Percentiles rank a stretch among this genome's conserved stretches.
These are phyloP conservation scores for Aspergillus pseudoterreus DNA, from an alignment of 2,329 filamentous ascomycete species.

Conservation along the genomic window DNA sequence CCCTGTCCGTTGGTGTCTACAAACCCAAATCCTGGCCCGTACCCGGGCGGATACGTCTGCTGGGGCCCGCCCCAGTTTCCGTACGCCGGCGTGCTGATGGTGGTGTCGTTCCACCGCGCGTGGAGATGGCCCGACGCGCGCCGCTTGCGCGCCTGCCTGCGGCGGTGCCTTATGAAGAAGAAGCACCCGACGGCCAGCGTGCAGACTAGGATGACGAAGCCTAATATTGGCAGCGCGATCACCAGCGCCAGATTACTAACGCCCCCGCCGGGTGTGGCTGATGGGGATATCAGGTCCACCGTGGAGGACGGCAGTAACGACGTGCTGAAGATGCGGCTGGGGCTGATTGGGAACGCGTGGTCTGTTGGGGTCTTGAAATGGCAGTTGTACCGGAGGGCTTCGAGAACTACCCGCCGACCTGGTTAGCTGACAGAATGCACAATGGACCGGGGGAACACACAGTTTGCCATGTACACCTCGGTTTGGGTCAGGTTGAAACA, in stretches of 20 bases:
- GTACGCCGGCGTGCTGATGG: constrained; percentile 26
- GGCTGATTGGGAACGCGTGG: constrained; percentile 37
- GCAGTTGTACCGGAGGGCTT: constrained; percentile 45
- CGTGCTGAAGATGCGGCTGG: constrained; percentile 40
- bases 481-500: constrained; percentile 43
- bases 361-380: constrained; percentile 35
- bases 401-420: constrained; percentile 28
- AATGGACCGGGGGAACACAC: constrained; percentile 23
- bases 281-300: constrained; percentile 3
- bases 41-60: constrained; percentile 12
- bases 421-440: background rate
- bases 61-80: constrained; percentile 23
- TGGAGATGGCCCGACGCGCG: constrained; percentile 28
- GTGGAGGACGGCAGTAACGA: constrained; percentile 34
- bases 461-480: constrained; percentile 42
- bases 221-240: constrained; percentile 43
- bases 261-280: constrained; percentile 1
- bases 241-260: constrained; percentile 35
- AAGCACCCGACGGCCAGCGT: constrained; percentile 35
- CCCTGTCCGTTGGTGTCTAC: constrained; percentile 23
- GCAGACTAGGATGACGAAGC: constrained; percentile 36
- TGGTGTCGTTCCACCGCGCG: constrained; percentile 33
- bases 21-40: constrained; percentile 20
- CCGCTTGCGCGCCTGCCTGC: constrained; percentile 29
- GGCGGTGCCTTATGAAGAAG: constrained; percentile 41